Percentiles rank a stretch among this genome's conserved stretches.
These are phyloP conservation scores for Rubroboletus pulcherrimus DNA, from an alignment of 768 basidiomycete species.

Conservation along the genomic window DNA sequence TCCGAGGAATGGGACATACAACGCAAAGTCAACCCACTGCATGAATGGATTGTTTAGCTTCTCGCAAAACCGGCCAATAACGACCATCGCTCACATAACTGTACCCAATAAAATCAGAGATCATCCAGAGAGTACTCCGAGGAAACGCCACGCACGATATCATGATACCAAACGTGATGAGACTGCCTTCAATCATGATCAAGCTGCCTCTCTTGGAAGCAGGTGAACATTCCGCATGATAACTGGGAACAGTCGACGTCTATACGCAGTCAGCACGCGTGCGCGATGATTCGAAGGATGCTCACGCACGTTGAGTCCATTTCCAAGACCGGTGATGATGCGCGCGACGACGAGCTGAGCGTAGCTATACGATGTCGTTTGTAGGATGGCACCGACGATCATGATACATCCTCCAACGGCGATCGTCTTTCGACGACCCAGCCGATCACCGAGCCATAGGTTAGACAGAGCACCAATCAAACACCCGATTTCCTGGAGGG, in stretches of 20 bases:
- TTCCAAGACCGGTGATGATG: constrained; percentile 59
- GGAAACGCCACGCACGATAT: constrained; percentile 43
- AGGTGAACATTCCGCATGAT: constrained; percentile 64
- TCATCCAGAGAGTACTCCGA: not conserved
- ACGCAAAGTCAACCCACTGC: constrained; percentile 62
- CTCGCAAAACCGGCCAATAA: not conserved
- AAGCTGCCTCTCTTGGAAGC: constrained; percentile 55
- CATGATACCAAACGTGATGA: constrained; percentile 63
- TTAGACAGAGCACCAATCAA: constrained; percentile 61
- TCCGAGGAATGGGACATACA: constrained; percentile 34
- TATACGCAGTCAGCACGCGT: constrained; percentile 19
- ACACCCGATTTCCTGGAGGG: constrained; percentile 58
- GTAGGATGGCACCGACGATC: constrained; percentile 60
- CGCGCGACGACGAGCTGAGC: constrained; percentile 61
- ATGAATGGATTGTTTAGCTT: constrained; percentile 2
- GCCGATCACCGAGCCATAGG: constrained; percentile 54
- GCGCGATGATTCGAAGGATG: too few relatives aligned
- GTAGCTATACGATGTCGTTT: constrained; percentile 54
- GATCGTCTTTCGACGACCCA: constrained; percentile 59
- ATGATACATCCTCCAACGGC: constrained; percentile 55
- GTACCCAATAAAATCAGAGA: not conserved
- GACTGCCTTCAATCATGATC: constrained; percentile 62
- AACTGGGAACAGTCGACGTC: constrained; percentile 64
- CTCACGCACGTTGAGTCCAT: constrained; percentile 52
- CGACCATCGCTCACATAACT: constrained; percentile 21